Evolutionary conservation across 2,329 filamentous ascomycete species (phyloP).

Genomic region (Alternaria conjuncta): DNA sequence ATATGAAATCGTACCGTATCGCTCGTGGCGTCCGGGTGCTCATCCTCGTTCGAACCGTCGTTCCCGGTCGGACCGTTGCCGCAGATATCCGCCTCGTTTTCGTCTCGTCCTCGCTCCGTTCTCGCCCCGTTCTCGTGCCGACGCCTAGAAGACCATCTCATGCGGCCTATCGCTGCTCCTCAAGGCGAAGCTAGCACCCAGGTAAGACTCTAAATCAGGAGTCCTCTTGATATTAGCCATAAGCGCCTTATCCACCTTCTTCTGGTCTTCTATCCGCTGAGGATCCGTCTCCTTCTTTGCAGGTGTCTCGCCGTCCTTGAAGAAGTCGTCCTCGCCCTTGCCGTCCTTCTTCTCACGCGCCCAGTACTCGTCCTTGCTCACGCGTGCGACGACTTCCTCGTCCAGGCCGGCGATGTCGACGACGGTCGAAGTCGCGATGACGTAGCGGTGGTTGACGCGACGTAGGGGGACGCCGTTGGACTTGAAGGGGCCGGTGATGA

Average conservation of each 20-base stretch:
- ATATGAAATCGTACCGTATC: slow-evolving; percentile 16
- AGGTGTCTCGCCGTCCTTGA: slow-evolving; percentile 93
- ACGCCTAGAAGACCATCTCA: slow-evolving; percentile 89
- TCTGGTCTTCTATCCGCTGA: slow-evolving; percentile 94
- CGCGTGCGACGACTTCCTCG: slow-evolving; percentile 73
- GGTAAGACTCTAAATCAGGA: slow-evolving; percentile 87
- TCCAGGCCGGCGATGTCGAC: slow-evolving; percentile 85
- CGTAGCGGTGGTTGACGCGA: slow-evolving; percentile 88
- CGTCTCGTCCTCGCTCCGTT: neutral
- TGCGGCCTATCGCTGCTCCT: slow-evolving; percentile 99
- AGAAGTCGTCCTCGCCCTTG: slow-evolving; percentile 96
- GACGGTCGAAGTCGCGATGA: slow-evolving; percentile 86
- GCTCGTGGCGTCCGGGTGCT: slow-evolving; percentile 1
- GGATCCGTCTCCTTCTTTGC: slow-evolving; percentile 92
- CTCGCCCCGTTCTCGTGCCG: neutral
- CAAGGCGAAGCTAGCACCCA: slow-evolving; percentile 93
- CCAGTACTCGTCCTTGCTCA: slow-evolving; percentile 86
- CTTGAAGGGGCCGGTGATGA: slow-evolving; percentile 99
- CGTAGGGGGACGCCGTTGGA: slow-evolving; percentile 98
- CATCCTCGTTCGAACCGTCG: neutral
- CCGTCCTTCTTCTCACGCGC: slow-evolving; percentile 90
- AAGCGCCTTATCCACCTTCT: slow-evolving; percentile 94
- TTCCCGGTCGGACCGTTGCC: neutral
- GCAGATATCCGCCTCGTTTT: neutral
- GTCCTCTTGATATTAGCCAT: slow-evolving; percentile 97